Evolutionary conservation across 805 yeast genomes (phyloP).

Genomic region (Suhomyces emberorum): DNA sequence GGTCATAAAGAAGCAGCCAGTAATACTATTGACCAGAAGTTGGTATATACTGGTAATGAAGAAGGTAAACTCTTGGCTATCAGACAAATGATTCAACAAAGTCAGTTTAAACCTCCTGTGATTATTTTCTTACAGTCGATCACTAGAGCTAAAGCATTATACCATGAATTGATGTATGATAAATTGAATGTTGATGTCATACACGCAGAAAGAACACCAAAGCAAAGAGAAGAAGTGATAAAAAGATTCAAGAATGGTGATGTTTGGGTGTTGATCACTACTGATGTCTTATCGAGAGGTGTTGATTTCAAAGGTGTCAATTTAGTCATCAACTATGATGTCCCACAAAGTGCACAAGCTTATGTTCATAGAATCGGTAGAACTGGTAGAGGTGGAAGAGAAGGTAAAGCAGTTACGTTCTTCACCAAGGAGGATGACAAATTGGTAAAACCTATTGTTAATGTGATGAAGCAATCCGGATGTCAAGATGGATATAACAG

Average conservation of each 20-base stretch:
- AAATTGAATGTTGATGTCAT: slow-evolving; percentile 91
- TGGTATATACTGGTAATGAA: slow-evolving; percentile 87
- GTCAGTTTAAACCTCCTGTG: slow-evolving; percentile 89
- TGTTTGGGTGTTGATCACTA: slow-evolving; percentile 93
- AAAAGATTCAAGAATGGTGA: slow-evolving; percentile 86
- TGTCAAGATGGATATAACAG: slow-evolving; percentile 56
- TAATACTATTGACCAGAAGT: slow-evolving; percentile 71
- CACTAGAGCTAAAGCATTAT: slow-evolving; percentile 90
- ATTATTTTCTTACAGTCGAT: slow-evolving; percentile 89
- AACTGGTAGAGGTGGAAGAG: slow-evolving; percentile 92
- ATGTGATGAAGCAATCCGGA: slow-evolving; percentile 95
- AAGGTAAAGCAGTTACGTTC: slow-evolving; percentile 85
- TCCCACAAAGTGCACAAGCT: slow-evolving; percentile 89
- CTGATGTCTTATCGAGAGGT: slow-evolving; percentile 96
- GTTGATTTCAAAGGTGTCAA: slow-evolving; percentile 96
- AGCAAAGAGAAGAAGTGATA: slow-evolving; percentile 81
- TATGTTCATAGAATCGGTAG: slow-evolving; percentile 98
- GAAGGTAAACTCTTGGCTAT: slow-evolving; percentile 93
- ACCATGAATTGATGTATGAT: slow-evolving; percentile 90
- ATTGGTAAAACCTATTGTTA: slow-evolving; percentile 77
- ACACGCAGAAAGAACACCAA: slow-evolving; percentile 89
- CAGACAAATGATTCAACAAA: slow-evolving; percentile 79
- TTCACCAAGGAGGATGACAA: slow-evolving; percentile 85
- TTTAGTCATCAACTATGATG: slow-evolving; percentile 92
- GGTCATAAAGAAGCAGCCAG: slow-evolving; percentile 96